Evolutionary conservation across 441 rosid species (phyloP).

Genomic region (Croton laevigatus): DNA sequence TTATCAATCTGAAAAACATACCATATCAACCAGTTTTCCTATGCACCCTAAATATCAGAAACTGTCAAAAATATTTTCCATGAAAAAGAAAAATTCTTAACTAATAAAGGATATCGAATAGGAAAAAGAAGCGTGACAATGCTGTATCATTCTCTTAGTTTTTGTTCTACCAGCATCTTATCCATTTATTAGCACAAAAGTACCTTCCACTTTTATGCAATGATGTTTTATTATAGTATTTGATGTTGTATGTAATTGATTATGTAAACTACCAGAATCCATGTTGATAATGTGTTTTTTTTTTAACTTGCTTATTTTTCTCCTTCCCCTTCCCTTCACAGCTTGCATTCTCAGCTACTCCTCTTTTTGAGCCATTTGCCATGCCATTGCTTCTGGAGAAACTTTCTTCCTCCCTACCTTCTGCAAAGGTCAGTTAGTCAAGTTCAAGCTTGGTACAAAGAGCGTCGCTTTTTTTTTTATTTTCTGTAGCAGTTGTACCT

Average conservation of each 20-base stretch:
- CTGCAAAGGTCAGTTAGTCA: conserved; percentile 65
- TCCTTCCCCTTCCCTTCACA: conserved; percentile 28
- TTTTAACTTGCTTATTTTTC: neutral
- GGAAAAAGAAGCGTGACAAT: neutral
- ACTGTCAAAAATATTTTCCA: neutral
- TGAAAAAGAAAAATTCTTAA: neutral
- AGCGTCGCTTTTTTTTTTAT: conserved; percentile 20
- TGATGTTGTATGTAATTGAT: neutral
- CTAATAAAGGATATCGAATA: neutral
- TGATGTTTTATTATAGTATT: neutral
- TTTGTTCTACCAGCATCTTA: neutral
- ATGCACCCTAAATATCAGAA: neutral
- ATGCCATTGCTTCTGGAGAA: conserved; percentile 87
- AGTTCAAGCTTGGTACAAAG: conserved; percentile 12
- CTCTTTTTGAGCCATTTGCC: conserved; percentile 85
- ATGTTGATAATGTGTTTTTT: neutral
- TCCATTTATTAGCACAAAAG: neutral
- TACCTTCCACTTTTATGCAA: no score
- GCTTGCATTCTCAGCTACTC: conserved; percentile 76
- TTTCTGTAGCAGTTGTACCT: conserved; percentile 20
- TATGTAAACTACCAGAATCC: conserved; percentile 1
- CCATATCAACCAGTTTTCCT: neutral
- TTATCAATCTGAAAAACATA: neutral
- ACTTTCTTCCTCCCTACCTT: conserved; percentile 78
- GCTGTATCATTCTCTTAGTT: neutral